phyloP scores from a whole-genome alignment of 2,329 filamentous ascomycete genomes.

The Trichoderma koningiopsis region DNA sequence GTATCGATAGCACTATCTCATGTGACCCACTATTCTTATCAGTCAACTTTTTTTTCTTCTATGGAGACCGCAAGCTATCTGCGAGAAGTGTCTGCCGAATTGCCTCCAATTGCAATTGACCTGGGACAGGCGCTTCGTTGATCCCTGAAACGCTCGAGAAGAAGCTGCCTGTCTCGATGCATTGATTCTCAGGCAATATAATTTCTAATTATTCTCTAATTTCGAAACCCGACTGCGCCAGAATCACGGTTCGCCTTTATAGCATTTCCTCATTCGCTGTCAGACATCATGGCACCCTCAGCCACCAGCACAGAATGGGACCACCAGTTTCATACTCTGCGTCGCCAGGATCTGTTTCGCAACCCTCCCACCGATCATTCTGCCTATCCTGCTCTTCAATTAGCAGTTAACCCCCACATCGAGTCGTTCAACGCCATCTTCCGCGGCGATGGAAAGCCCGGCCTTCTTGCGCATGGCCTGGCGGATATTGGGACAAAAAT shows the following conservation, averaged over 20 bases:
- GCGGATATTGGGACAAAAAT: constrained; percentile 88
- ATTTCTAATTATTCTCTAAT: neutral
- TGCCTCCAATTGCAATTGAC: constrained; percentile 34
- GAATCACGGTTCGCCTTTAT: neutral
- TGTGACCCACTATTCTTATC: constrained; percentile 31
- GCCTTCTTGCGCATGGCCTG: constrained; percentile 70
- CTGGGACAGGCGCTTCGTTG: constrained; percentile 20
- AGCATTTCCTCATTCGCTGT: constrained; percentile 27
- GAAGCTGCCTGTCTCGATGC: constrained; percentile 20
- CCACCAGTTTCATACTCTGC: constrained; percentile 80
- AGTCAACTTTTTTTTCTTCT: constrained; percentile 39
- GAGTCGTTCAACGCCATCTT: constrained; percentile 95
- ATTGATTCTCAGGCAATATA: neutral
- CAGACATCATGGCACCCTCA: constrained; percentile 57
- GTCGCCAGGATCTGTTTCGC: constrained; percentile 84
- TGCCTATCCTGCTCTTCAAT: constrained; percentile 83
- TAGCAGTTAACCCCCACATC: constrained; percentile 87
- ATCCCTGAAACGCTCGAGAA: neutral
- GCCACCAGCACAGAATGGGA: constrained; percentile 74
- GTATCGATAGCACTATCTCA: constrained; percentile 25
- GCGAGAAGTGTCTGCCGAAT: constrained; percentile 30
- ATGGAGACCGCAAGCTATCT: constrained; percentile 21
- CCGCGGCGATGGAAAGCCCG: constrained; percentile 61
- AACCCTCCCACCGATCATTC: constrained; percentile 85
- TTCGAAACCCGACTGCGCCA: neutral